Evolutionary conservation across 2,329 filamentous ascomycete genomes (phyloP).

Genomic region (Sclerotinia subarctica): DNA sequence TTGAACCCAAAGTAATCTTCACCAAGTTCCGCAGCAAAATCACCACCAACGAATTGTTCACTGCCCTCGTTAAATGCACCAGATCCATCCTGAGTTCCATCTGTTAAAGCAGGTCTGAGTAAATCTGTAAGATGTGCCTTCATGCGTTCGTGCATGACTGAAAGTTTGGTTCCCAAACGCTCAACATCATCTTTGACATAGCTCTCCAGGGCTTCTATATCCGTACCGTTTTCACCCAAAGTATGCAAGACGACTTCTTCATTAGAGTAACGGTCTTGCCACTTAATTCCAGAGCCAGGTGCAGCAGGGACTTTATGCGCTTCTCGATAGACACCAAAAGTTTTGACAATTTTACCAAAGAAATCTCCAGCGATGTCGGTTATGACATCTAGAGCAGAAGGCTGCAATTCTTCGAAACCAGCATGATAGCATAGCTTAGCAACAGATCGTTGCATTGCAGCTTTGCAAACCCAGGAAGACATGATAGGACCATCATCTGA

Average conservation of each 20-base stretch:
- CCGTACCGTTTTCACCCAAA: conserved; percentile 77
- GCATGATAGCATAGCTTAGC: conserved; percentile 95
- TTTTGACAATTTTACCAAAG: conserved; percentile 77
- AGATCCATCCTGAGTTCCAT: conserved; percentile 77
- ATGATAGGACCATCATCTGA: conserved; percentile 87
- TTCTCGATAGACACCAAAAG: conserved; percentile 79
- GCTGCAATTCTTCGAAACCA: conserved; percentile 95
- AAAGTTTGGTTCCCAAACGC: conserved; percentile 72
- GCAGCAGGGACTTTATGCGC: conserved; percentile 67
- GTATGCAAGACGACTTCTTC: conserved; percentile 88
- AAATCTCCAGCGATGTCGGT: conserved; percentile 89
- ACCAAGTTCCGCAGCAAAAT: conserved; percentile 95
- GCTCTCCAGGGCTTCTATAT: conserved; percentile 74
- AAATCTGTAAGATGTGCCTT: conserved; percentile 90
- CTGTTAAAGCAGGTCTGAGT: conserved; percentile 80
- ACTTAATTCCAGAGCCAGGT: conserved; percentile 42
- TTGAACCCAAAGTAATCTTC: conserved; percentile 99
- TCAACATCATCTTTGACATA: conserved; percentile 96
- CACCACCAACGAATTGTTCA: conserved; percentile 93
- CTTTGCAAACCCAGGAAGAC: conserved; percentile 75
- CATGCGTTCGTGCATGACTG: conserved; percentile 89
- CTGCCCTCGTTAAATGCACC: conserved; percentile 94
- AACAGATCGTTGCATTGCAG: conserved; percentile 83
- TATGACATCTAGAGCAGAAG: conserved; percentile 84
- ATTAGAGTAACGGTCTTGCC: conserved; percentile 68